These are phyloP conservation scores for Phytophthora tentaculata DNA, from an alignment of 352 stramenopile genomes.

Conservation along the genomic window DNA sequence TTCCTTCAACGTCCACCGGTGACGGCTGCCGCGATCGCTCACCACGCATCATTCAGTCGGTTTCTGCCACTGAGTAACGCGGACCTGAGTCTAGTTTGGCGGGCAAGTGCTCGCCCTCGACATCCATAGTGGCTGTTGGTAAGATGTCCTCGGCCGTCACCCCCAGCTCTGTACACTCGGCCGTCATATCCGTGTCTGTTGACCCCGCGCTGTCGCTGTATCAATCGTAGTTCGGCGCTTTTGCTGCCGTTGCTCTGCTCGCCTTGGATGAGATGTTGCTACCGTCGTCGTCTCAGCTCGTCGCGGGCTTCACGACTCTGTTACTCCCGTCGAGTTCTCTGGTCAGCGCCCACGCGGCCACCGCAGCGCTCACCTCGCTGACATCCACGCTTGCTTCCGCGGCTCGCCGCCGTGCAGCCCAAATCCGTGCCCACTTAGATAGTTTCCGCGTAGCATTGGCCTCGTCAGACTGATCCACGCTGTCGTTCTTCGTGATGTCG, in stretches of 20 bases:
- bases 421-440: no score
- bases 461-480: no score
- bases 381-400: no score
- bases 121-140: neutral
- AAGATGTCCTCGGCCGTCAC: neutral
- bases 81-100: conserved; percentile 8
- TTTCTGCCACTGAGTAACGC: neutral
- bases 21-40: neutral
- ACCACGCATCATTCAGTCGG: conserved; percentile 4
- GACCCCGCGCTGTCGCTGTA: neutral
- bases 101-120: neutral
- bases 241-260: no score
- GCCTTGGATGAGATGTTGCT: neutral
- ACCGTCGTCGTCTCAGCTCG: no score
- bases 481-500: no score
- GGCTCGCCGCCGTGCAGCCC: no score
- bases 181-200: neutral
- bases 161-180: neutral
- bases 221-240: neutral
- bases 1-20: conserved; percentile 1
- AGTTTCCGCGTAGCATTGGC: no score
- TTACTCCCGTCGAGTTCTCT: no score
- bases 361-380: no score
- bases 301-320: no score
- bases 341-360: no score